A percentile compares a stretch with the other conserved stretches of the same genome.
phyloP scores from a whole-genome alignment of 805 yeast genomes.

The Yarrowia osloensis region DNA sequence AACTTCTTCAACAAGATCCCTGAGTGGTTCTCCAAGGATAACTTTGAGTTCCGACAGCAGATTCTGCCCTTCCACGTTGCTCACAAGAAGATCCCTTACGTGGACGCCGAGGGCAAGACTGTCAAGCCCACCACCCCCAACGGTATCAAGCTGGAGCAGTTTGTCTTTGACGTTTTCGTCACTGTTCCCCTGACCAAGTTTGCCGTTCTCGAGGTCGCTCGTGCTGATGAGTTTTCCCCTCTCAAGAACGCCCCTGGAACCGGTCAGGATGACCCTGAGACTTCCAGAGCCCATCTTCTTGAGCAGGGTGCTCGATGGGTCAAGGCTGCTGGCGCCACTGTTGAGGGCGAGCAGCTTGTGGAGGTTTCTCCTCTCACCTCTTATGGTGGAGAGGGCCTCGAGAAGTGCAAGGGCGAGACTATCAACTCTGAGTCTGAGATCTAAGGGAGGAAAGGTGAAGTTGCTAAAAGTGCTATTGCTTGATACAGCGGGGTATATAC shows the following conservation, averaged over 20 bases:
- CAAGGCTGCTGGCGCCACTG: constrained; percentile 62
- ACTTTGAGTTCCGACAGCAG: constrained; percentile 49
- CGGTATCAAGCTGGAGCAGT: constrained; percentile 94
- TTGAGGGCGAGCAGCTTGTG: constrained; percentile 51
- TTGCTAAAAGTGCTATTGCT: constrained; percentile 10
- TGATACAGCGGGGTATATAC: constrained; percentile 15
- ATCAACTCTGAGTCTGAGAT: constrained; percentile 30
- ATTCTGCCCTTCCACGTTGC: constrained; percentile 92
- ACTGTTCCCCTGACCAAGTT: constrained; percentile 67
- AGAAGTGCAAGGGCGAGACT: constrained; percentile 52
- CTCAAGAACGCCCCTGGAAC: constrained; percentile 87
- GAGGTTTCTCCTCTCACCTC: constrained; percentile 79
- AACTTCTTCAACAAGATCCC: constrained; percentile 65
- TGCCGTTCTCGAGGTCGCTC: constrained; percentile 89
- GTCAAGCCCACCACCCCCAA: constrained; percentile 73
- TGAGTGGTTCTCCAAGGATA: constrained; percentile 52
- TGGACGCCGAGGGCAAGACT: constrained; percentile 51
- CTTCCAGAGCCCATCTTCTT: constrained; percentile 69
- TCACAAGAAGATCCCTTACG: constrained; percentile 75
- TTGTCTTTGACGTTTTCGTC: constrained; percentile 94
- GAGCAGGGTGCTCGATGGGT: constrained; percentile 76
- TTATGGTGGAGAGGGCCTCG: constrained; percentile 73
- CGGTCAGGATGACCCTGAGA: constrained; percentile 79
- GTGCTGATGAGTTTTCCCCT: constrained; percentile 87
- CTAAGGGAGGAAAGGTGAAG: not conserved